phyloP scores from a whole-genome alignment of 352 stramenopile species.

The Phytopythium sindhum region DNA sequence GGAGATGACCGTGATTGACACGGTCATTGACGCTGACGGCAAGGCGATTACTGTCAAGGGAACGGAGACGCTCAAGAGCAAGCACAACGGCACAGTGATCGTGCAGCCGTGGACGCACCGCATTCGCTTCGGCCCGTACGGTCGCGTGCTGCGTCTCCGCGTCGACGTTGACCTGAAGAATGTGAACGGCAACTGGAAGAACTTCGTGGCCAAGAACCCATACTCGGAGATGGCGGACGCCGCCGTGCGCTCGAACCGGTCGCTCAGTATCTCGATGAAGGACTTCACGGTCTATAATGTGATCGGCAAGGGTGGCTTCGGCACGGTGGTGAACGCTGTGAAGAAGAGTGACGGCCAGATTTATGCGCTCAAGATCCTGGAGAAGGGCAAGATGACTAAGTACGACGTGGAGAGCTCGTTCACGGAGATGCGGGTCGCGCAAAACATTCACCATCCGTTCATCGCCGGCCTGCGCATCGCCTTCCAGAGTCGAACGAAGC shows the following conservation, averaged over 20 bases:
- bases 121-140: conserved; percentile 76
- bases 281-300: conserved; percentile 90
- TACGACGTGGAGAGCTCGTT: conserved; percentile 89
- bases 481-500: conserved; percentile 84
- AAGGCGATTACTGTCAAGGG: conserved; percentile 76
- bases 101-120: conserved; percentile 73
- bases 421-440: conserved; percentile 86
- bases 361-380: conserved; percentile 90
- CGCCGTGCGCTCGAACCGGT: conserved; percentile 77
- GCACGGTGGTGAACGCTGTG: conserved; percentile 87
- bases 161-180: conserved; percentile 77
- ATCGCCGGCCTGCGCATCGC: conserved; percentile 82
- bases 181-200: conserved; percentile 69
- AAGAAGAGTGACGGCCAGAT: conserved; percentile 90
- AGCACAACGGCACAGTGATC: conserved; percentile 66
- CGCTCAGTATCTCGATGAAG: conserved; percentile 86
- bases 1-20: conserved; percentile 73
- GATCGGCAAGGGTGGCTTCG: conserved; percentile 86
- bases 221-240: conserved; percentile 78
- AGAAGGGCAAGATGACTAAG: conserved; percentile 89
- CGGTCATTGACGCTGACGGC: conserved; percentile 53
- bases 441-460: conserved; percentile 89
- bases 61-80: conserved; percentile 80
- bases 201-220: conserved; percentile 76
- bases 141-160: conserved; percentile 76